Evolutionary conservation across 2,329 filamentous ascomycete species (phyloP).

Genomic region (Xylaria polymorpha): DNA sequence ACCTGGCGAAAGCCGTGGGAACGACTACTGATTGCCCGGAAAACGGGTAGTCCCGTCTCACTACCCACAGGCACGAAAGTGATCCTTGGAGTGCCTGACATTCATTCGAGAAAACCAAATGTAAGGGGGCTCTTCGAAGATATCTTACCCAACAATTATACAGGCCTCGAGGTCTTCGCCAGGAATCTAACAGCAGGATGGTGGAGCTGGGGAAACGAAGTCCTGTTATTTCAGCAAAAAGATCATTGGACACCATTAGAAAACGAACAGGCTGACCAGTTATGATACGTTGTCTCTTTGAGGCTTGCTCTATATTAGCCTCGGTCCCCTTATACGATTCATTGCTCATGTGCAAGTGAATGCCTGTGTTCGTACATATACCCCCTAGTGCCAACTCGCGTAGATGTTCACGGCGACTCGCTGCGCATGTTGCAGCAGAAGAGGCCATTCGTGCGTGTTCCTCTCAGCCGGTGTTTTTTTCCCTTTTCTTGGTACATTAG

Average conservation of each 20-base stretch:
- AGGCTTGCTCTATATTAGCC: slow-evolving; percentile 27
- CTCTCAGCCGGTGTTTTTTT: slow-evolving; percentile 2
- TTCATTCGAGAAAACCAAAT: slow-evolving; percentile 84
- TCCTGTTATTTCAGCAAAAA: slow-evolving; percentile 73
- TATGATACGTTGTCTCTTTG: slow-evolving; percentile 18
- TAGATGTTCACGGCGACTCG: not conserved
- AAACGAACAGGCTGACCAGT: slow-evolving; percentile 18
- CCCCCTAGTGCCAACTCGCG: not conserved
- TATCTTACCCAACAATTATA: slow-evolving; percentile 63
- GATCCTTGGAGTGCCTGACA: slow-evolving; percentile 76
- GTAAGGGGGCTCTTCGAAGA: slow-evolving; percentile 69
- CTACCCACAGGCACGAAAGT: slow-evolving; percentile 62
- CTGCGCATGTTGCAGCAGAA: not conserved
- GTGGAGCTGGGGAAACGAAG: slow-evolving; percentile 84
- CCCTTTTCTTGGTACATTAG: not conserved
- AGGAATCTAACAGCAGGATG: slow-evolving; percentile 78
- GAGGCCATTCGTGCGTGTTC: not conserved
- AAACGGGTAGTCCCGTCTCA: slow-evolving; percentile 49
- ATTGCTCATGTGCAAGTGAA: slow-evolving; percentile 22
- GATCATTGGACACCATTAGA: slow-evolving; percentile 59
- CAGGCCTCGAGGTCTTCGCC: slow-evolving; percentile 80
- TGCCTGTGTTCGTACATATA: slow-evolving; percentile 26
- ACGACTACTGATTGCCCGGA: slow-evolving; percentile 71
- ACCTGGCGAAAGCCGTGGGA: slow-evolving; percentile 82
- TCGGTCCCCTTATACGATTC: slow-evolving; percentile 17